These are phyloP conservation scores for Flaveria linearis DNA, from an alignment of 129 eudicot genomes.

Conservation along the genomic window DNA sequence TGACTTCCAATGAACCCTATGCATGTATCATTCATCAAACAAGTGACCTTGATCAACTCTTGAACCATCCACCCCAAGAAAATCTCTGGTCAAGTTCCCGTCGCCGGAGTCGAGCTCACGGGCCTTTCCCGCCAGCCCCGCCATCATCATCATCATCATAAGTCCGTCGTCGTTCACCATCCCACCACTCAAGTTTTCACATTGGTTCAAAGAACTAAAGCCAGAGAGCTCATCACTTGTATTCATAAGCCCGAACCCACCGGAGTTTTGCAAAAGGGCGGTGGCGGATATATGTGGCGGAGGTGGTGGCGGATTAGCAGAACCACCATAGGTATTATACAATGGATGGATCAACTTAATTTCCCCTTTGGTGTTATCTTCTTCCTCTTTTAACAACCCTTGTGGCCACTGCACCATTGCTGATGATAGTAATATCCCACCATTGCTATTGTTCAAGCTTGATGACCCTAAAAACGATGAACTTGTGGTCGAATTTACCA, in stretches of 20 bases:
- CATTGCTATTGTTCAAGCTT: slow-evolving; percentile 34
- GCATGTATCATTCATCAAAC: slow-evolving; percentile 36
- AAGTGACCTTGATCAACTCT: slow-evolving; percentile 51
- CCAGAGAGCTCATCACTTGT: slow-evolving; percentile 18
- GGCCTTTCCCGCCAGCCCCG: slow-evolving; percentile 17
- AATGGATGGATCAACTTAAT: slow-evolving; percentile 36
- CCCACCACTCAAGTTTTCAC: slow-evolving; percentile 31
- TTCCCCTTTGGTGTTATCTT: slow-evolving; percentile 39
- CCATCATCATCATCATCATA: slow-evolving; percentile 50
- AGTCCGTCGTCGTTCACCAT: slow-evolving; percentile 19
- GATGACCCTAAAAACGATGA: slow-evolving; percentile 32
- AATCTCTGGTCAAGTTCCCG: slow-evolving; percentile 71
- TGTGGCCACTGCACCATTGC: slow-evolving; percentile 45
- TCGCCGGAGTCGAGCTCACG: slow-evolving; percentile 22
- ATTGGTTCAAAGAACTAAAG: slow-evolving; percentile 30
- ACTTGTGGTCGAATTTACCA: slow-evolving; percentile 16
- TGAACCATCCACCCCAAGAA: slow-evolving; percentile 76
- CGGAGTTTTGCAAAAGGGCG: slow-evolving; percentile 54
- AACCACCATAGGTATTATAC: slow-evolving; percentile 34
- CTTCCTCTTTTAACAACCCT: slow-evolving; percentile 48
- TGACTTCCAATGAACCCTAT: slow-evolving; percentile 23
- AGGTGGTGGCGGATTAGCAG: slow-evolving; percentile 9
- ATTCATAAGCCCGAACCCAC: slow-evolving; percentile 41
- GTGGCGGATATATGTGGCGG: slow-evolving; percentile 71
- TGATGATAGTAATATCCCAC: slow-evolving; percentile 31